Base-by-base conservation (phyloP, 208 protist genomes). In the Tritrichomonas musculus region DNA sequence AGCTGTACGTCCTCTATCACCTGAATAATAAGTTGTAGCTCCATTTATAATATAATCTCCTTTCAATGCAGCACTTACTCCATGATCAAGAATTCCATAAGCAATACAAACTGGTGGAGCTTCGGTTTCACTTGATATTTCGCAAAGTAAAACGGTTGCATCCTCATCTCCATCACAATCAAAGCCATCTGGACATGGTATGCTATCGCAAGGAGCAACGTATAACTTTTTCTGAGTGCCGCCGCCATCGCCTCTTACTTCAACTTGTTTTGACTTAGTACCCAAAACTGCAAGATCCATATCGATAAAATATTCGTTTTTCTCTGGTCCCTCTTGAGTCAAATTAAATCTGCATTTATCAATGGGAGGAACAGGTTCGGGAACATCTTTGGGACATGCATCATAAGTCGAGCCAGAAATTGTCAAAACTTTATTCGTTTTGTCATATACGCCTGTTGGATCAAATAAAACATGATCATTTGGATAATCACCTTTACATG, bases 101-200 rank as follows among this genome's bases (percentile, higher is more conserved):
- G 73, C 73, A 53, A 27, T 13, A 25, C 73, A 84, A 53, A 11
- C n/a, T 49, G 41, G 41, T 0, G 20, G 0, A 44, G 41, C 4
- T n/a, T 17, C 44, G 20, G 22, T 3, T n/a, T 4, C 73, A 33
- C 17, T 20, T 20, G 0, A 2, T 72, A 5, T 3, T 27, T 49
- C 44, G 44, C 73, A 84, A 33, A 53, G 14, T 8, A 11, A 53
- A 53, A 84, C 73, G 11, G 73, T 53, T 8, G 44, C 44, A 53
- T 47, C 27, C 25, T 84, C 73, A 84, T 84, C 73, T 39, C 69
- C 69, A 53, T 84, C 73, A 53, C 73, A 84, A 25, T 84, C n/a
- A 20, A 25, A 49, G 5, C 64, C 64, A n/a, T 5, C 2, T 84
- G 73, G 73, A 25, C 73, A 84, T 20, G 27, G 20, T 8, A 84